Base-by-base conservation (phyloP, 2,329 filamentous ascomycete genomes). In the Fusarium avenaceum region DNA sequence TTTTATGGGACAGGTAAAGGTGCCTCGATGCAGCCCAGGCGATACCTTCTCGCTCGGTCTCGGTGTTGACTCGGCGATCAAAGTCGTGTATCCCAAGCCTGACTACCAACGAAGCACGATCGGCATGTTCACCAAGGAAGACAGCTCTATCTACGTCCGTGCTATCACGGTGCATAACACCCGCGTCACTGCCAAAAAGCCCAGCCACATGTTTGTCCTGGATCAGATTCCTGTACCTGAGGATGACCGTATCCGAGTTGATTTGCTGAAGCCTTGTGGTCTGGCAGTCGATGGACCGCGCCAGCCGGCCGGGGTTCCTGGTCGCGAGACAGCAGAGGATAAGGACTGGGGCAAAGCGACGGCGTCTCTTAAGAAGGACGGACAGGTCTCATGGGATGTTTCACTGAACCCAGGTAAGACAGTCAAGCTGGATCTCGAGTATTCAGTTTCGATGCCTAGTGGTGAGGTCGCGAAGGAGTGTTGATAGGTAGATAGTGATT, bases 211-310 rank as follows among this genome's bases (percentile, higher is more conserved):
- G 3, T 77, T 84, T 2, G 83, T 90, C 26, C 73, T 87, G 4
- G 88, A 90, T 64, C 87, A 90, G 76, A 79, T 89, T 3, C 88
- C 87, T 4, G 80, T 89, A n/a, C 87, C 83, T 22, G 83, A 89
- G 74, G 87, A 90, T 54, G 87, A 89, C 73, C 79, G 82, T 40
- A 77, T 90, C 7, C 79, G 80, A 6, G 81, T 90, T 10, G 82
- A 84, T 2, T 72, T 89, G 32, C 66, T 82, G 17, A 74, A 77
- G 19, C 88, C 88, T 1, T 76, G 76, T 5, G 86, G 85, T 0
- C 66, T 90, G 42, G 71, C 71, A 1, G 65, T 75, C 4, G 80
- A 79, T 1, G 82, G 82, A 2, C 70, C 79, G 2, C 59, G 71
- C 3, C 78, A 85, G 4, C 44, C 70, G 0, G 75, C 79, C 1